phyloP scores from a whole-genome alignment of 2,329 filamentous ascomycete species.

The Talaromyces amestolkiae region DNA sequence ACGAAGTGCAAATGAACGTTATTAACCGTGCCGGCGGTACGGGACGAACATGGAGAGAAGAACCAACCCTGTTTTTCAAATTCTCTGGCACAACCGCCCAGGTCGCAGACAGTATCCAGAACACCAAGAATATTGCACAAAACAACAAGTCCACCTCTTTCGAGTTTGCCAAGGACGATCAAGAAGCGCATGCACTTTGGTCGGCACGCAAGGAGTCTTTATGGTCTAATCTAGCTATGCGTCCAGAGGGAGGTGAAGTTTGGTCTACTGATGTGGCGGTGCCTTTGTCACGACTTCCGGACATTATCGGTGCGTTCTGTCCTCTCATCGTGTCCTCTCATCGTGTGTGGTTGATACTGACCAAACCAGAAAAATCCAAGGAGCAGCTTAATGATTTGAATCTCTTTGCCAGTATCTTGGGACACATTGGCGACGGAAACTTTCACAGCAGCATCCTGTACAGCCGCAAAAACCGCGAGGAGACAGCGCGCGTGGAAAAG shows the following conservation, averaged over 20 bases:
- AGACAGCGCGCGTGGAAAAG: conserved; percentile 71
- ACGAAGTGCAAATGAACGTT: conserved; percentile 63
- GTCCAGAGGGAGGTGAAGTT: conserved; percentile 55
- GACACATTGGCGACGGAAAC: conserved; percentile 90
- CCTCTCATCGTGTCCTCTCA: too few species aligned
- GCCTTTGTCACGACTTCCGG: conserved; percentile 59
- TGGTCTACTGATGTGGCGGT: conserved; percentile 64
- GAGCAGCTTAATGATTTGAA: conserved; percentile 83
- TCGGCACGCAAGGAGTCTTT: conserved; percentile 60
- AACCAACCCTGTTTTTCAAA: conserved; percentile 47
- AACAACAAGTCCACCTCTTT: conserved; percentile 56
- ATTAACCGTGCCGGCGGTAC: conserved; percentile 65
- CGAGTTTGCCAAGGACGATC: conserved; percentile 54
- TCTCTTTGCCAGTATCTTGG: conserved; percentile 81
- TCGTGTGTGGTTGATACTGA: conserved; percentile 15
- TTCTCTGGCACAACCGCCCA: conserved; percentile 74
- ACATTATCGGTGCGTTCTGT: conserved; percentile 54
- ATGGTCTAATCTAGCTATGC: conserved; percentile 60
- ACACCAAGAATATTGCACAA: conserved; percentile 67
- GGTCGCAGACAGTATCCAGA: conserved; percentile 72
- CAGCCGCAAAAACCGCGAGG: conserved; percentile 64
- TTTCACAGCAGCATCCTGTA: conserved; percentile 95
- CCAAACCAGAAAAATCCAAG: conserved; percentile 70
- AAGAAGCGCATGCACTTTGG: conserved; percentile 58
- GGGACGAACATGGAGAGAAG: conserved; percentile 45